These are phyloP conservation scores for Amanita molliuscula DNA, from an alignment of 768 basidiomycete genomes.

Conservation along the genomic window DNA sequence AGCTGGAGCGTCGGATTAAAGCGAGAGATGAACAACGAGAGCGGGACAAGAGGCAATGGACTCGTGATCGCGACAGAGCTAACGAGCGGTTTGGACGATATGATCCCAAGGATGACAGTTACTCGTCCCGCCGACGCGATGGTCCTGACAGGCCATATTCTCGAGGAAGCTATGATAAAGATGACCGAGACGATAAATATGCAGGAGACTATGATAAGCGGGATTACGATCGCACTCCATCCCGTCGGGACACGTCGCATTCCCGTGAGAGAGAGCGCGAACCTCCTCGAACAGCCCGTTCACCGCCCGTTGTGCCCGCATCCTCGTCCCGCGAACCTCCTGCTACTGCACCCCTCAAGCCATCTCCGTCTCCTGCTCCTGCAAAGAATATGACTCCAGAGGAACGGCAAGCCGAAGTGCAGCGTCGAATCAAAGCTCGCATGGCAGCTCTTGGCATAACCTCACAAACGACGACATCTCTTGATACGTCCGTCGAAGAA, in stretches of 20 bases:
- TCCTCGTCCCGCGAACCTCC: constrained; percentile 38
- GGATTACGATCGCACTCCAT: constrained; percentile 13
- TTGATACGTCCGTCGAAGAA: constrained; percentile 80
- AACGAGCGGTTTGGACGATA: constrained; percentile 75
- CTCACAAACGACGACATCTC: constrained; percentile 32
- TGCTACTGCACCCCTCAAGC: constrained; percentile 33
- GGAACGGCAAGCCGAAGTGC: constrained; percentile 74
- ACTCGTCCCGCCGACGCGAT: constrained; percentile 30
- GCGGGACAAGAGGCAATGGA: constrained; percentile 70
- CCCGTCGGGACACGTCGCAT: constrained; percentile 15
- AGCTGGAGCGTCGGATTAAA: constrained; percentile 78
- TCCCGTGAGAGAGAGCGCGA: constrained; percentile 27
- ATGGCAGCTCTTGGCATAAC: constrained; percentile 78
- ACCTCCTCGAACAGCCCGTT: constrained; percentile 35
- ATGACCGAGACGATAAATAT: constrained; percentile 22
- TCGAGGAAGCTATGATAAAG: constrained; percentile 26
- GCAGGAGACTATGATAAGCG: constrained; percentile 30
- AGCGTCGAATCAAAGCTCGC: constrained; percentile 73
- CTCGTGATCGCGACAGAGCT: constrained; percentile 68
- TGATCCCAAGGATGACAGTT: constrained; percentile 39
- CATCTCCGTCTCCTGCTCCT: constrained; percentile 45
- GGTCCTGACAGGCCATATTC: constrained; percentile 46
- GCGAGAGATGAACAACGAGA: constrained; percentile 67
- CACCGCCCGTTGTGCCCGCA: constrained; percentile 44
- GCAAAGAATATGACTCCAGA: constrained; percentile 80